Evolutionary conservation across 192 early-diverging fungal species (phyloP).

Genomic region (Coemansia asiatica): DNA sequence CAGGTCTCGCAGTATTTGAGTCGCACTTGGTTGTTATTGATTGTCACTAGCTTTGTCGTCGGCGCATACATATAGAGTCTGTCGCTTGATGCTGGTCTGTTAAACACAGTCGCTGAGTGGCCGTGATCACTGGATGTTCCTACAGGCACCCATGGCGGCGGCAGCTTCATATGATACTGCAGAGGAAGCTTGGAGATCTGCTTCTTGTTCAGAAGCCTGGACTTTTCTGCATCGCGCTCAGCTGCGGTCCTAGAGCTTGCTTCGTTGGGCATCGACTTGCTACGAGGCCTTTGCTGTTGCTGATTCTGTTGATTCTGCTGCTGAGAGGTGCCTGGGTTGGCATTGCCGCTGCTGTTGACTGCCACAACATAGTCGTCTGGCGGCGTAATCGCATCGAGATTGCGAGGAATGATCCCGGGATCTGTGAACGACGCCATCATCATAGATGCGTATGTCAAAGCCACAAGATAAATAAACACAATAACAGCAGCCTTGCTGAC

Average conservation of each 20-base stretch:
- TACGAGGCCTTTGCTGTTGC: neutral
- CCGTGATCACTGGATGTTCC: conserved; percentile 25
- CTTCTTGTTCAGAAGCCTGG: neutral
- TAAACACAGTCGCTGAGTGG: conserved; percentile 45
- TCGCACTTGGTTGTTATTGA: conserved; percentile 63
- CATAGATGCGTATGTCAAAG: conserved; percentile 66
- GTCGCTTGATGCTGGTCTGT: conserved; percentile 27
- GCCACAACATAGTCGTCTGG: conserved; percentile 41
- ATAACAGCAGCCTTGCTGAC: conserved; percentile 63
- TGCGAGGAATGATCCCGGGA: conserved; percentile 73
- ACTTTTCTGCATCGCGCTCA: neutral
- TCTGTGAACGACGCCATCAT: conserved; percentile 74
- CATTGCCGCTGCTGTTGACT: conserved; percentile 1
- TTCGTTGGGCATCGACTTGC: neutral
- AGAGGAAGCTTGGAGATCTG: conserved; percentile 20
- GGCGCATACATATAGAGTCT: conserved; percentile 36
- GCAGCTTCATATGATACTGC: conserved; percentile 58
- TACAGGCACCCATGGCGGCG: conserved; percentile 50
- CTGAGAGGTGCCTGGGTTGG: neutral
- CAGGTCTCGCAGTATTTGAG: conserved; percentile 93
- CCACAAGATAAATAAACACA: conserved; percentile 66
- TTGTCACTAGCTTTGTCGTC: conserved; percentile 58
- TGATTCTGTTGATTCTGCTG: neutral
- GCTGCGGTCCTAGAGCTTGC: neutral
- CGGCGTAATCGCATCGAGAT: conserved; percentile 60